Evolutionary conservation across 495 filamentous ascomycete genomes (phyloP), one percentile per base, ranked within the genome.

Genomic region (Terfezia boudieri): DNA sequence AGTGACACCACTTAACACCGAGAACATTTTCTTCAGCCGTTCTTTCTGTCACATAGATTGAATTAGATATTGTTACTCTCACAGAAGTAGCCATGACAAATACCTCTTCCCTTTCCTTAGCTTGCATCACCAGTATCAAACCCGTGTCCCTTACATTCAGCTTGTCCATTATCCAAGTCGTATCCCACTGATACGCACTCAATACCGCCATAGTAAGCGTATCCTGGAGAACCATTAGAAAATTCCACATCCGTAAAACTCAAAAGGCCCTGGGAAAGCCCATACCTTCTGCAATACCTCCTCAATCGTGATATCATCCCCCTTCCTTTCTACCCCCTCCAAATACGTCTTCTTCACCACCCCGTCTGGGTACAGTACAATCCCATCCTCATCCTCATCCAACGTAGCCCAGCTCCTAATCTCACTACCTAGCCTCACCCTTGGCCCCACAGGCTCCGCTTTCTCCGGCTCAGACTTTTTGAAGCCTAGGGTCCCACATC

Each of bases 171-270:
- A 86, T 55, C 84, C 84, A 88, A 9, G 79, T 72, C 16, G 79
- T 73, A 60, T 95, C 83, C 80, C 85, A 87, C 60, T 89, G 75
- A 56, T 82, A 98, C 2, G 89, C 82, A 58, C 86, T 90, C 3
- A 98, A 67, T 1, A 96, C 75, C 0, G 86, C 90, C 20, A 85
- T 69, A 17, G 80, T 69, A 0, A 95, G 71, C 37, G 81, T 73
- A 6, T 73, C 64, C 52, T 6, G 17, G 8, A 46, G 11, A 51
- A 12, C 49, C 1, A 6, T 51, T 51, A 51, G 49, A 32, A 14
- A 1, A 16, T 12, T 23, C 49, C 49, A 55, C 9, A 14, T 53
- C 9, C 53, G 11, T 50, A 11, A 5, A 17, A 14, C 23, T 9
- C 41, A 14, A 46, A 9, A 4, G 41, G 41, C 12, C 4, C 12